Conservation (phyloP, 1,284 basidiomycete genomes). For the Cerrena zonata region DNA sequence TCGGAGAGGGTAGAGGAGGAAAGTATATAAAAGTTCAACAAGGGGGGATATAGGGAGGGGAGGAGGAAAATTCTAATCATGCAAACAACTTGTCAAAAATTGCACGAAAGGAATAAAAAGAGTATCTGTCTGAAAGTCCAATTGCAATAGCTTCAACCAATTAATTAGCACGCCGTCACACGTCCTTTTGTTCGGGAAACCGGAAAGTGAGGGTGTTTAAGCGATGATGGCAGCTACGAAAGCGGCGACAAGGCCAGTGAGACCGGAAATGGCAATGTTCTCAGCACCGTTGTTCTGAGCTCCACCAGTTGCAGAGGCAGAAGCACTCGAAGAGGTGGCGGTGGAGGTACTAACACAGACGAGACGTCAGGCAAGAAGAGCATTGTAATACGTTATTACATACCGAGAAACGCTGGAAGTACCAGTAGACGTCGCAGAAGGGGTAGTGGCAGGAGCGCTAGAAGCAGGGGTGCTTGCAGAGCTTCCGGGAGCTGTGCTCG, state of each 20-base stretch:
- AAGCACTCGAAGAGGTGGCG: constrained; percentile 7
- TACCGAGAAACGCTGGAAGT: background rate
- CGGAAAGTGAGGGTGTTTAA: constrained; percentile 10
- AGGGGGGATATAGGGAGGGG: background rate
- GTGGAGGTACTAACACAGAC: constrained; percentile 2
- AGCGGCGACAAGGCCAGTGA: constrained; percentile 23
- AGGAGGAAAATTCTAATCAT: background rate
- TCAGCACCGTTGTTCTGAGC: constrained; percentile 17
- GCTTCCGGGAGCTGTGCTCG: constrained; percentile 29
- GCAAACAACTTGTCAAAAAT: background rate
- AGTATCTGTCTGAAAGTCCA: constrained; percentile 3
- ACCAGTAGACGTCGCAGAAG: constrained; percentile 3
- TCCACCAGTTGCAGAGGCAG: constrained; percentile 14
- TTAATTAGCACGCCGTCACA: background rate
- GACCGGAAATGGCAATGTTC: constrained; percentile 18
- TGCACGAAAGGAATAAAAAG: constrained; percentile 1
- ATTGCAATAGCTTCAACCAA: constrained; percentile 2
- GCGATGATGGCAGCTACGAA: constrained; percentile 24
- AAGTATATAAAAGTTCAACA: background rate
- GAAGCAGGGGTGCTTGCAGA: constrained; percentile 16
- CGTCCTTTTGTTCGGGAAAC: background rate
- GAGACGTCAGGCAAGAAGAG: background rate
- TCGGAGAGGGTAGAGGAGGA: background rate
- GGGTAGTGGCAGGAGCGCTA: background rate
- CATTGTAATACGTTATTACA: background rate